Percentiles rank a stretch among this genome's conserved stretches.
Evolutionary conservation across 2,329 filamentous ascomycete genomes (phyloP).

Genomic region (Sporothrix variecibatus): DNA sequence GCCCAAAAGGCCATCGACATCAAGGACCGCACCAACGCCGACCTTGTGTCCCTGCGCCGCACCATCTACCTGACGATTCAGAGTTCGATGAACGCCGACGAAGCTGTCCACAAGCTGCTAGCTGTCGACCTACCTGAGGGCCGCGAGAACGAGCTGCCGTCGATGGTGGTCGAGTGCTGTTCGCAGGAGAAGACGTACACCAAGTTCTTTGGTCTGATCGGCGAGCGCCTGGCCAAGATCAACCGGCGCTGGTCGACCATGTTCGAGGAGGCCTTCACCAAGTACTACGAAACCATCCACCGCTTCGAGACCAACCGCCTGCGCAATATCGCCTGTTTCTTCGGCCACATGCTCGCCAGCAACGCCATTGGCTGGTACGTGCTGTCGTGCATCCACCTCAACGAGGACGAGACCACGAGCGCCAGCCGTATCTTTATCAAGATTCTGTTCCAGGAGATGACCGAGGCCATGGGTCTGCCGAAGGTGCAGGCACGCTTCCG

Average conservation of each 20-base stretch:
- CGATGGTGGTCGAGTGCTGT: slow-evolving; percentile 96
- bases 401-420: slow-evolving; percentile 95
- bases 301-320: slow-evolving; percentile 94
- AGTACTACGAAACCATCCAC: slow-evolving; percentile 97
- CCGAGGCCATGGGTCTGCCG: slow-evolving; percentile 81
- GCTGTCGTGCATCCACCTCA: slow-evolving; percentile 80
- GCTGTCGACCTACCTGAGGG: slow-evolving; percentile 86
- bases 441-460: slow-evolving; percentile 91
- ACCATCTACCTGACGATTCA: slow-evolving; percentile 98
- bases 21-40: slow-evolving; percentile 95
- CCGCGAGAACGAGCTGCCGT: slow-evolving; percentile 85
- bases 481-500: slow-evolving; percentile 74
- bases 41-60: slow-evolving; percentile 87
- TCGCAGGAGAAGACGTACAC: slow-evolving; percentile 96
- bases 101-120: slow-evolving; percentile 96
- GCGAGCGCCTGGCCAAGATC: slow-evolving; percentile 92
- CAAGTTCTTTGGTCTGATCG: slow-evolving; percentile 94
- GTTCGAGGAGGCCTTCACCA: slow-evolving; percentile 85
- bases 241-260: slow-evolving; percentile 93
- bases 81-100: slow-evolving; percentile 93
- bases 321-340: slow-evolving; percentile 92
- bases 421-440: slow-evolving; percentile 98
- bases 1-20: slow-evolving; percentile 88
- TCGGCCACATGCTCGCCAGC: slow-evolving; percentile 84
- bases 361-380: slow-evolving; percentile 94